Base-by-base conservation (phyloP, 148 eudicot species). In the Cornus controversa region DNA sequence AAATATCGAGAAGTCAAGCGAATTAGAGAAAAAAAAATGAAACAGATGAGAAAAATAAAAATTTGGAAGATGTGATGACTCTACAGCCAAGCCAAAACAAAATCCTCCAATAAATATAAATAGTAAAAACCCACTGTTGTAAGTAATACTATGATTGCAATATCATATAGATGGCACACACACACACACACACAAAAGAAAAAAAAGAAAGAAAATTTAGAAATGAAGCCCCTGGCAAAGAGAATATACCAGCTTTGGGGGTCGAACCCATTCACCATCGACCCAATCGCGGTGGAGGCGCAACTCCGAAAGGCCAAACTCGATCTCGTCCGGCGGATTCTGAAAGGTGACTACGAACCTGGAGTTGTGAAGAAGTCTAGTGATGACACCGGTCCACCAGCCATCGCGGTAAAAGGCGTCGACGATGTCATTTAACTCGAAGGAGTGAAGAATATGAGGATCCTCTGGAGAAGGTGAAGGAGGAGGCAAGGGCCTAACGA, bases 371-470 rank as follows among this genome's bases (percentile, higher is more conserved):
- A 82, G 20, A 16, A 86, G 81, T 0, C 60, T 18, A 0, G 82
- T 90, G 16, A 93, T 87, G 10, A 87, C 94, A 4, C 96, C 98
- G 1, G 87, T 89, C 96, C 98, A 93, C 98, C 98, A 93, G 0
- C 93, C 98, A 27, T 91, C 98, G 42, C 82, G 82, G 72, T 90
- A 88, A 37, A 64, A 91, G 16, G 92, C 98, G 37, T 91, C 96
- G 25, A 90, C 96, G 14, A 84, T 85, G 26, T 93, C 90, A 83
- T 80, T 74, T 14, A 77, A 23, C 15, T 71, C 37, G 58, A 86
- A 89, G 8, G 68, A 40, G 45, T 40, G 45, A 40, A 31, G 4
- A 31, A 31, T 5, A 31, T 31, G 77, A n/a, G n/a, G n/a, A 11
- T 77, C 81, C 0, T 58, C n/a, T 8, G 27, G 6, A 45, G 77